phyloP scores from a whole-genome alignment of 169 alveolate genomes.

The Theileria luwenshuni region DNA sequence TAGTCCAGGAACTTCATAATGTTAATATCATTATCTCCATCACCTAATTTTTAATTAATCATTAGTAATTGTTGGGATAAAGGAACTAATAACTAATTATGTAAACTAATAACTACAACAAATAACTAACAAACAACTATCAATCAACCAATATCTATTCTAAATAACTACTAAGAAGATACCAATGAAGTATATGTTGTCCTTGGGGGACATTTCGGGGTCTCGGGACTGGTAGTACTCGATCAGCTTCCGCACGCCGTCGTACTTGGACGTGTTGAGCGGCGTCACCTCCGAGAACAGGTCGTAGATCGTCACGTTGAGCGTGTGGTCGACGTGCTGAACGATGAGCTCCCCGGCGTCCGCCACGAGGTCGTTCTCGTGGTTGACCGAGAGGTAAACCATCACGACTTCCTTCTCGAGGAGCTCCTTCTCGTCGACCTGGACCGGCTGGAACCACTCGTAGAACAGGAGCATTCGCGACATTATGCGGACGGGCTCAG shows the following conservation, averaged over 20 bases:
- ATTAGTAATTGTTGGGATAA: too few species aligned
- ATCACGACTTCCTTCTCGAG: background rate
- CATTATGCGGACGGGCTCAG: background rate
- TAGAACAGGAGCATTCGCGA: background rate
- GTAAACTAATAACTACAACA: too few species aligned
- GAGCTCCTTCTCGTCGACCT: background rate
- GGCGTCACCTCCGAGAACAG: slow-evolving; percentile 44
- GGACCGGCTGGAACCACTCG: background rate
- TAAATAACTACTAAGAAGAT: too few species aligned
- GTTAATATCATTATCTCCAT: slow-evolving; percentile 58
- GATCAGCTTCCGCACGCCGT: slow-evolving; percentile 39
- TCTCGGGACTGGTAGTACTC: slow-evolving; percentile 11
- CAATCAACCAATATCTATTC: too few species aligned
- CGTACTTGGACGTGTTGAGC: slow-evolving; percentile 20
- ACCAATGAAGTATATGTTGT: too few species aligned
- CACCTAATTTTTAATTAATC: too few species aligned
- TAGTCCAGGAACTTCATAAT: slow-evolving; percentile 29
- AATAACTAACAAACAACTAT: too few species aligned
- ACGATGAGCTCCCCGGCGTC: background rate
- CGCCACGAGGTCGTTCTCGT: background rate
- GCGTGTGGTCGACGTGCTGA: background rate
- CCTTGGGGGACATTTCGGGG: slow-evolving; percentile 17
- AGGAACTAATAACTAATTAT: too few species aligned
- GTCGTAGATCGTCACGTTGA: background rate
- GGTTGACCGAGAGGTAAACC: background rate